Conservation (phyloP, 1,284 basidiomycete genomes). For the Apiotrichum laibachii region DNA sequence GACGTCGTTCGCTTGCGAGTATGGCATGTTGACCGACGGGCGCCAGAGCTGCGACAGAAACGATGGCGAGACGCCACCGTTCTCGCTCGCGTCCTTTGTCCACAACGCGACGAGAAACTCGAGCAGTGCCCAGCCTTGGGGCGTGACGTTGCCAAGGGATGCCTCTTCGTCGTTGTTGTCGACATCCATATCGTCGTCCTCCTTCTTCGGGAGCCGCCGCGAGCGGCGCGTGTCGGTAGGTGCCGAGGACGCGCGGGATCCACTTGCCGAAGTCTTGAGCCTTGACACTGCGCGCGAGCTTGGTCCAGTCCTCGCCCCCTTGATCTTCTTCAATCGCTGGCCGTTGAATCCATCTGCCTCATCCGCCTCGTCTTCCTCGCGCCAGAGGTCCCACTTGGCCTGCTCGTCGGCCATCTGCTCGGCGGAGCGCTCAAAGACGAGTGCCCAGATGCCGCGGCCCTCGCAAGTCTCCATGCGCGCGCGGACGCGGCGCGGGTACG, state of each 20-base stretch:
- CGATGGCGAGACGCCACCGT: constrained; percentile 1
- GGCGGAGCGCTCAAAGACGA: constrained; percentile 22
- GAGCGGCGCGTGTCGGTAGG: background rate
- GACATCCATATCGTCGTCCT: background rate
- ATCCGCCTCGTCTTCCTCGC: constrained; percentile 5
- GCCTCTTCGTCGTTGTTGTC: constrained; percentile 28
- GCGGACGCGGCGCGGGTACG: constrained; percentile 15
- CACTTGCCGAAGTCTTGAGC: too few species aligned
- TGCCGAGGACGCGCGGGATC: too few species aligned
- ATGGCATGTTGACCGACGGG: constrained; percentile 19
- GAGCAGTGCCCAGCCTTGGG: constrained; percentile 34
- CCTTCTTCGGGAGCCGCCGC: background rate
- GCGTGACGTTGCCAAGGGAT: background rate
- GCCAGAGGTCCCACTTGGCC: constrained; percentile 5
- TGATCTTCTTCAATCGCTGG: background rate
- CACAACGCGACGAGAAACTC: constrained; percentile 33
- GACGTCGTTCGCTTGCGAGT: constrained; percentile 23
- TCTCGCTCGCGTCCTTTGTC: constrained; percentile 24
- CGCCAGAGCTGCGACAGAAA: constrained; percentile 32
- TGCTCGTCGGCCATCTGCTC: constrained; percentile 21
- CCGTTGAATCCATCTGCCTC: background rate
- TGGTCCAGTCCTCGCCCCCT: background rate
- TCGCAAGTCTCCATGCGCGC: constrained; percentile 16
- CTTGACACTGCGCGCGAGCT: too few species aligned
- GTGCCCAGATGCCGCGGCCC: constrained; percentile 29